These are phyloP conservation scores for Multifurca ochricompacta DNA, from an alignment of 768 basidiomycete genomes.

Conservation along the genomic window DNA sequence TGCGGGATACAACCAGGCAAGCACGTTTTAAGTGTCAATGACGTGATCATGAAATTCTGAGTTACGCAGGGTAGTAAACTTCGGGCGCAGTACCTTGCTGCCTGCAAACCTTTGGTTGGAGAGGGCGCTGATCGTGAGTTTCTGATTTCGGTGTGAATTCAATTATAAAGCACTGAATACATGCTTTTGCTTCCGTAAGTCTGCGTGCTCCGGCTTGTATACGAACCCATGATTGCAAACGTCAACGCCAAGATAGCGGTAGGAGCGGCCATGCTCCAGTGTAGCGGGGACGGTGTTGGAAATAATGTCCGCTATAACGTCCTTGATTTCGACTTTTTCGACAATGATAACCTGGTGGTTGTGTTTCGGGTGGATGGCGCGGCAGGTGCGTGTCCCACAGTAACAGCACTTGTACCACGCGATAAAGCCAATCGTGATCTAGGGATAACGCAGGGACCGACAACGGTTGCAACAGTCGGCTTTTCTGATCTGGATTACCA, in stretches of 20 bases:
- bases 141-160: slow-evolving; percentile 10
- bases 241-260: slow-evolving; percentile 35
- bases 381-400: slow-evolving; percentile 39
- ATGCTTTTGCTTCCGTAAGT: slow-evolving; percentile 33
- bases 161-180: slow-evolving; percentile 17
- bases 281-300: slow-evolving; percentile 35
- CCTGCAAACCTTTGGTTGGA: slow-evolving; percentile 12
- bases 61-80: slow-evolving; percentile 5
- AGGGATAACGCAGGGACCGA: slow-evolving; percentile 37
- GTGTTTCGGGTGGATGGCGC: slow-evolving; percentile 46
- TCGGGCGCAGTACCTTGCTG: slow-evolving; percentile 18
- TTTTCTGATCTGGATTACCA: slow-evolving; percentile 58
- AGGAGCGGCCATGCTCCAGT: slow-evolving; percentile 44
- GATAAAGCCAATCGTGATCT: slow-evolving; percentile 16
- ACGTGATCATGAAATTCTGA: slow-evolving; percentile 14
- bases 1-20: slow-evolving; percentile 18
- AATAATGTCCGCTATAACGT: slow-evolving; percentile 39
- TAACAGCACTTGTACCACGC: slow-evolving; percentile 17
- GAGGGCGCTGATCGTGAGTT: slow-evolving; percentile 42
- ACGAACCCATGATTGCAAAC: slow-evolving; percentile 34
- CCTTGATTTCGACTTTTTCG: slow-evolving; percentile 70
- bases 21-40: slow-evolving; percentile 8
- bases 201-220: slow-evolving; percentile 47
- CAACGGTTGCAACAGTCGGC: slow-evolving; percentile 54
- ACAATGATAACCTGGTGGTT: slow-evolving; percentile 60